Evolutionary conservation across 768 basidiomycete species (phyloP).

Genomic region (Gautieria morchelliformis): DNA sequence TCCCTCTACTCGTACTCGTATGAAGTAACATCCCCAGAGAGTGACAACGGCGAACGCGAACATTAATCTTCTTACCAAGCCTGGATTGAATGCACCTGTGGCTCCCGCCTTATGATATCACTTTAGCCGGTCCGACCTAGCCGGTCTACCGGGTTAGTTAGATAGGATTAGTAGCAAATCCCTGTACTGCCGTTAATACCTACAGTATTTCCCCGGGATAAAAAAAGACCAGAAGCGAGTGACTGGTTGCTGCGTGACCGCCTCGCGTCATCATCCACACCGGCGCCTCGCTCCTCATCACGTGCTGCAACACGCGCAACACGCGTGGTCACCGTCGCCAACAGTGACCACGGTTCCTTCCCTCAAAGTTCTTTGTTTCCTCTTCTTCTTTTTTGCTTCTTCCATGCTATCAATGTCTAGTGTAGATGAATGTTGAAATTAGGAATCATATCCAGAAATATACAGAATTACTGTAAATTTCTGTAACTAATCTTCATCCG

Average conservation of each 20-base stretch:
- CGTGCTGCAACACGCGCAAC: too few relatives aligned
- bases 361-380: background rate
- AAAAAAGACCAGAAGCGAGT: background rate
- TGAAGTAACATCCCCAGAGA: too few relatives aligned
- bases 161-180: background rate
- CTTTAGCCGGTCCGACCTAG: background rate
- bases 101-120: background rate
- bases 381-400: background rate
- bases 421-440: background rate
- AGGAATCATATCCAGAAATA: background rate
- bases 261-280: too few relatives aligned
- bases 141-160: background rate
- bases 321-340: background rate
- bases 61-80: too few relatives aligned
- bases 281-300: too few relatives aligned
- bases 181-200: background rate
- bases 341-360: background rate
- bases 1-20: too few relatives aligned
- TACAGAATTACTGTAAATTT: too few relatives aligned
- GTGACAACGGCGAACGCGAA: too few relatives aligned
- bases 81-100: too few relatives aligned
- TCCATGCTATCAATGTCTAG: background rate
- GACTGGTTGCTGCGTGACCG: background rate
- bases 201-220: background rate
- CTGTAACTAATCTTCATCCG: background rate